phyloP scores from a whole-genome alignment of 2,329 filamentous ascomycete genomes.

The Neodidymelliopsis sp. region DNA sequence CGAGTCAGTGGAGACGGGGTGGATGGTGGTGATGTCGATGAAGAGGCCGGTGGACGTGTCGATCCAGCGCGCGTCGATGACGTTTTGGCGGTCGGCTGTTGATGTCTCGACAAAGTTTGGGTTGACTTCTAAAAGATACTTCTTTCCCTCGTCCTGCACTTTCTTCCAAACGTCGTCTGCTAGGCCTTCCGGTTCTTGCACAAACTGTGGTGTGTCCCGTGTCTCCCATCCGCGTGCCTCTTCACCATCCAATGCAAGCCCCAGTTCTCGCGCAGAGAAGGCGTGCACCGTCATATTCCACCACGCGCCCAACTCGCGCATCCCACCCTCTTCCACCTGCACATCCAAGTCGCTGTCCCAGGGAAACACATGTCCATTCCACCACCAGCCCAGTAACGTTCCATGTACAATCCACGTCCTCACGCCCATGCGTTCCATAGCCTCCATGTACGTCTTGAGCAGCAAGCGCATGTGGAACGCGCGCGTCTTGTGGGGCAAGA shows the following conservation, averaged over 20 bases:
- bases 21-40: constrained; percentile 67
- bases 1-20: constrained; percentile 52
- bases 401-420: constrained; percentile 72
- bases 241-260: constrained; percentile 4
- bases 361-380: constrained; percentile 67
- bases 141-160: constrained; percentile 27
- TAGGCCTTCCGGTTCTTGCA: neutral
- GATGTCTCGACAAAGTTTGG: constrained; percentile 59
- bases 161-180: constrained; percentile 10
- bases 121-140: constrained; percentile 67
- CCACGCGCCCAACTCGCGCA: constrained; percentile 63
- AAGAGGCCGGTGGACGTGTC: constrained; percentile 66
- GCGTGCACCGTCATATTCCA: constrained; percentile 69
- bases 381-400: constrained; percentile 68
- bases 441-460: constrained; percentile 63
- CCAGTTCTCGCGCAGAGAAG: constrained; percentile 26
- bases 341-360: constrained; percentile 70
- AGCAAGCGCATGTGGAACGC: constrained; percentile 58
- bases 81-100: constrained; percentile 58
- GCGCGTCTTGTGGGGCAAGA: constrained; percentile 57
- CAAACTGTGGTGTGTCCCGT: too few relatives aligned
- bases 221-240: neutral
- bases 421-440: constrained; percentile 63
- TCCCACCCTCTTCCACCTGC: constrained; percentile 63
- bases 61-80: constrained; percentile 69